Evolutionary conservation across 148 eudicot species (phyloP), one percentile per base, ranked within the genome.

Genomic region (Limonium bicolor): DNA sequence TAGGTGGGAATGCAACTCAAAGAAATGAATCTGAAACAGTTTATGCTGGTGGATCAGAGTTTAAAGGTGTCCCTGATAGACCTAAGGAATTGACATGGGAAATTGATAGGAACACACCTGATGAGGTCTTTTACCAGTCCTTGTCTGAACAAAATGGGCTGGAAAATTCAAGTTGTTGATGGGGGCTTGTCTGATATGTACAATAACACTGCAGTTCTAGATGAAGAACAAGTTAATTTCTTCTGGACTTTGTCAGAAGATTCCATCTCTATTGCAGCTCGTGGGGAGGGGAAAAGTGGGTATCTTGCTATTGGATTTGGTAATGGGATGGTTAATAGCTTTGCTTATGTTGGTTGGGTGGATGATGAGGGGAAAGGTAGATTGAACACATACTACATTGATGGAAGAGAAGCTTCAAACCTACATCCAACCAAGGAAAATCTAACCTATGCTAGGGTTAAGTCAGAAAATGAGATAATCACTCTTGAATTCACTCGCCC

Each of bases 101-200:
- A 25, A 90, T 92, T 17, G 69, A 80, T 36, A 62, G 95, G 42
- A 85, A 85, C 60, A 85, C 92, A 12, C 95, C 95, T 0, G 86
- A 80, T 58, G 70, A 65, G 17, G 73, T 85, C 25, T 85, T 64
- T 40, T 85, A 80, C 55, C 95, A 85, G 34, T 80, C 92, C 45
- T 63, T 65, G 31, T 85, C 54, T 46, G 64, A 65, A 10, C 82
- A 85, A 85, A 50, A 80, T 85, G 95, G 95, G 95, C 15, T 85
- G 95, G 95, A 85, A 77, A 64, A 72, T 85, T 60, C 86, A 80
- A 71, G 95, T 85, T 36, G 95, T 85, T 38, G 95, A 85, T 65
- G 95, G 92, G 23, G 95, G 95, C 20, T 57, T 85, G 57, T 63
- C 82, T 10, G 95, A 85, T 65, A 85, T 85, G 95, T 85, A 74